Evolutionary conservation across 768 basidiomycete species (phyloP), one percentile per base, ranked within the genome.

Genomic region (Tulasnella sp.): DNA sequence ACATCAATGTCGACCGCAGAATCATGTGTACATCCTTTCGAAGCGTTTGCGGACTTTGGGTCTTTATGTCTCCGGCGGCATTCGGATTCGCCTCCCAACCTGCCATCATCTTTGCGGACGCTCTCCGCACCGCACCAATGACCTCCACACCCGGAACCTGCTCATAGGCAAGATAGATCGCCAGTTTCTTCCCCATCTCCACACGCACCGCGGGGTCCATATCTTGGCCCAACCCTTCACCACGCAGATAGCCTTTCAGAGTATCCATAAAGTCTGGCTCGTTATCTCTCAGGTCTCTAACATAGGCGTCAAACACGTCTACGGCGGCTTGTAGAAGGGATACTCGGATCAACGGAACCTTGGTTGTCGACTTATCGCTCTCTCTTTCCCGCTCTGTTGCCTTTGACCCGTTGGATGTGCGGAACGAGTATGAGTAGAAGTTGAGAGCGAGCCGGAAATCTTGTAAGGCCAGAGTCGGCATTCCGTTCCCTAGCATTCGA

Each of bases 371-470:
- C 34, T 38, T 38, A 15, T 38, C 34, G 15, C 34, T 38, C 34
- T 38, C 34, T 15, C 34, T 5, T 38, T 38, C 34, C 34, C 34
- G 34, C 5, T 38, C 15, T 7, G 34, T 38, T 38, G 34, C 34
- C 34, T 38, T 38, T 38, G 34, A 5, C 15, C 34, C 34, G 34
- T 38, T 1, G 88, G 76, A 66, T 81, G 83, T 64, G 89, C 90
- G 68, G 89, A 91, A 67, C 88, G 34, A 38, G 15, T 38, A 38
- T 15, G 34, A 38, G 34, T 38, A 38, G 15, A 85, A 24, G 79
- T 76, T 0, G 81, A 80, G 66, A 88, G 48, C 32, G 34, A 59
- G 87, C 24, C 81, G 78, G 10, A 90, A 74, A 68, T 89, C 88
- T 62, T 88, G 85, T 23, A 88, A 69, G 5, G 80, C 75, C 45